Evolutionary conservation across 768 basidiomycete species (phyloP), one percentile per base, ranked within the genome.

Genomic region (Boletus fagicola): DNA sequence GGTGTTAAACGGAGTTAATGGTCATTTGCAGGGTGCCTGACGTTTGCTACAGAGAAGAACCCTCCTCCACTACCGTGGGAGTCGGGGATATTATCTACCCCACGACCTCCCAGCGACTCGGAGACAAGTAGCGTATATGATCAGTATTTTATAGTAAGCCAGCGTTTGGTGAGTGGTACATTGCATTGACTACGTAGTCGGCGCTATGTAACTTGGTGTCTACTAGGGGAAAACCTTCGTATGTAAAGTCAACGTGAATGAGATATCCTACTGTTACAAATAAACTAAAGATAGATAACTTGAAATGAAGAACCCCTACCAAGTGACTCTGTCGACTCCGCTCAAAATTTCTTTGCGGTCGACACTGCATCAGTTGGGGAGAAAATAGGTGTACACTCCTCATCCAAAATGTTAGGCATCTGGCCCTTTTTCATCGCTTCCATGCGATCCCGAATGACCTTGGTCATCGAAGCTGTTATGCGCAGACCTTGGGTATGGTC

Each of bases 401-500:
- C 53, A 35, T 70, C 66, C 49, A 70, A 43, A 16, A 65, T 55
- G 38, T 70, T 70, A 1, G 0, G 9, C 49, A 70, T 45, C 50
- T 4, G 20, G 8, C 64, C 62, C 16, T 24, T 20, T 24, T 30
- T 35, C 62, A 73, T 63, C 28, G 59, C 65, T 0, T 7, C 15
- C 70, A 72, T 72, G 36, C 64, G 68, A 52, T 69, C 59, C 6
- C 73, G 66, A 35, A 74, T 58, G 45, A 61, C 57, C 15, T 54
- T 66, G 20, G 67, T 1, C 73, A 71, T 72, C 35, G 20, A 35
- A 12, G 46, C 58, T 0, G 72, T 73, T 48, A 65, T 43, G 31
- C 33, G 54, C n/a, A 74, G 53, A n/a, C 68, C 66, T 20, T 72
- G 70, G 1, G 61, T 65, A 44, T 75, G 73, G n/a, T 65, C 62